Base-by-base conservation (phyloP, 1,284 basidiomycete genomes). In the Xanthoconium separans region DNA sequence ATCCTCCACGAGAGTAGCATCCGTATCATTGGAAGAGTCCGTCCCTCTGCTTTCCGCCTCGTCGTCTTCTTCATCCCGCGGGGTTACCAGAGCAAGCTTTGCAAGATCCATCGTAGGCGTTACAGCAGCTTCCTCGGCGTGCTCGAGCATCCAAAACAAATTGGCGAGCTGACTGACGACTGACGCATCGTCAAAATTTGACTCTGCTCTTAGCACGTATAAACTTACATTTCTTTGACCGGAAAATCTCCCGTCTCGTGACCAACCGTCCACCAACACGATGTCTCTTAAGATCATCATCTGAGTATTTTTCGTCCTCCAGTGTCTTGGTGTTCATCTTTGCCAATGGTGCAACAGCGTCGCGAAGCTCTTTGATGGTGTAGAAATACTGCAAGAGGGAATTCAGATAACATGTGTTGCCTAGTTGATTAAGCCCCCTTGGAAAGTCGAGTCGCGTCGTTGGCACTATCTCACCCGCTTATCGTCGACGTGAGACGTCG, bases 391-490 rank as follows among this genome's bases (percentile, higher is more conserved):
- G 70, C 43, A 57, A 57, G 45, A 52, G 58, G 18, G 92, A 95
- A 69, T 95, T 95, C 51, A 96, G 78, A 69, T 95, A 96, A 68
- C 93, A 95, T 0, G 93, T 95, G 65, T 97, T 97, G 50, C 93
- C 93, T 33, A 97, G 84, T 67, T 96, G 95, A 66, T 95, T 91
- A 33, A 95, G 78, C 2, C 94, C 93, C 50, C 93, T 82, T 15
- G 94, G 94, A 63, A 87, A 77, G 56, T 93, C 89, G 2, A 76
- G 74, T 37, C 81, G 77, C 6, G 75, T 81, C 29, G 77, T 73
- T 6, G 73, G 66, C 33, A 72, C 65, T 11, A 82, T 66, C 46
- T 87, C 85, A 15, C 87, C 89, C 55, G 87, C 89, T 91, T 54
- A 45, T 45, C 18, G n/a, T 30, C 27, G 48, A 29, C 15, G 13